Conservation (phyloP, 108 stramenopile genomes). For the Aurantiochytrium sp. region DNA sequence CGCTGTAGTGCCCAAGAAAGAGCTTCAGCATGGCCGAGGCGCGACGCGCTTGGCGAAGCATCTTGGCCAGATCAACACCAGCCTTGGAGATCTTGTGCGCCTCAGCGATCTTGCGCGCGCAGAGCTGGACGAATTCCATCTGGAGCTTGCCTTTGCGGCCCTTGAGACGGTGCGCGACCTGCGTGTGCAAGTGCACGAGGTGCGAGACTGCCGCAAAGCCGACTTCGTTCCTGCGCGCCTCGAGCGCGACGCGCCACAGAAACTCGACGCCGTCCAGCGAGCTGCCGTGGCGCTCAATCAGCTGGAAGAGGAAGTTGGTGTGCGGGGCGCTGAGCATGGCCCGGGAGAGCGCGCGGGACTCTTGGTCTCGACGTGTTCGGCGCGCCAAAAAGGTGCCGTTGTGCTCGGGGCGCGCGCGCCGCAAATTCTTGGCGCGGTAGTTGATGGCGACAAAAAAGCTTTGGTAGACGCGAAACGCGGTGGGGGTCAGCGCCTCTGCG, state of each 20-base stretch:
- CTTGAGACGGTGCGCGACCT: not conserved
- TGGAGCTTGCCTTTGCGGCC: not conserved
- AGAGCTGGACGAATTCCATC: not conserved
- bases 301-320: not conserved
- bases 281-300: not conserved
- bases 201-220: not conserved
- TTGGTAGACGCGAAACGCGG: constrained; percentile 8
- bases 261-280: not conserved
- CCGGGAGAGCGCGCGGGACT: not conserved
- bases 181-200: constrained; percentile 15
- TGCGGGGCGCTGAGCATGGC: not conserved
- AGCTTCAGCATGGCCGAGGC: constrained; percentile 16
- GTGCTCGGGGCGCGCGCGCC: not conserved
- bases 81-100: not conserved
- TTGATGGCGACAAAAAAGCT: constrained; percentile 25
- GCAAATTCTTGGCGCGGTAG: not conserved
- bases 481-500: not conserved
- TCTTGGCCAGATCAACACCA: not conserved
- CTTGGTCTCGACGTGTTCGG: not conserved
- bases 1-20: not conserved
- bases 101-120: not conserved
- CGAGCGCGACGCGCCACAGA: not conserved
- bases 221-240: not conserved
- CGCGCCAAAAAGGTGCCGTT: not conserved
- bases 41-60: not conserved